Evolutionary conservation across 306 rosid genomes (phyloP), one percentile per base, ranked within the genome.

Genomic region (Cajanus cajan): DNA sequence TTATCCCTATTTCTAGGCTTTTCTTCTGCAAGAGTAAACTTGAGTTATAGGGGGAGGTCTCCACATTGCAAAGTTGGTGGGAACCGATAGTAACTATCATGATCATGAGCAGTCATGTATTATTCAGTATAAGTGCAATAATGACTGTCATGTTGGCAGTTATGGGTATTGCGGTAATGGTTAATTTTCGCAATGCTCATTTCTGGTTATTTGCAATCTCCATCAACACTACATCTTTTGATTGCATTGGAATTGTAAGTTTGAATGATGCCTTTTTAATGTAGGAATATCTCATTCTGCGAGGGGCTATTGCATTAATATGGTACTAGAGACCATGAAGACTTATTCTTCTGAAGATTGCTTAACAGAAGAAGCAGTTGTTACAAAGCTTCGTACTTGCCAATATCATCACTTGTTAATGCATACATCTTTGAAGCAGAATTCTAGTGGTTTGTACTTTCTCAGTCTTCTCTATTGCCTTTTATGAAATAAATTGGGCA

Each of bases 281-380:
- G 11, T 59, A 94, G 98, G 97, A 81, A 86, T 94, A 58, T 94
- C 98, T 74, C 90, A 89, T 69, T 92, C 98, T 59, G 98, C 97
- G 4, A 88, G 97, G 85, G 98, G 97, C 4, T 94, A 92, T 82
- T 90, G 98, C 91, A 87, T 94, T 70, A 90, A 73, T 70, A 82
- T 87, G 71, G 91, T 90, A 73, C 51, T 90, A 22, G 98, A 94
- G 93, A 90, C 98, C 62, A 94, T 94, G 98, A 94, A 94, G 90
- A 86, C 97, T 2, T 92, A 82, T 81, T 87, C 88, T 2, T 89
- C 89, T 21, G 92, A 89, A 81, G 98, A 94, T 78, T 93, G 98
- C 76, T 88, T 94, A 91, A 92, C 98, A 61, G 98, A 94, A 81
- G 98, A 92, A 72, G 98, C 98, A 69, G 83, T 88, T 40, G 95